phyloP scores from a whole-genome alignment of 2,329 filamentous ascomycete genomes.

The Teratosphaeria zuluensis region DNA sequence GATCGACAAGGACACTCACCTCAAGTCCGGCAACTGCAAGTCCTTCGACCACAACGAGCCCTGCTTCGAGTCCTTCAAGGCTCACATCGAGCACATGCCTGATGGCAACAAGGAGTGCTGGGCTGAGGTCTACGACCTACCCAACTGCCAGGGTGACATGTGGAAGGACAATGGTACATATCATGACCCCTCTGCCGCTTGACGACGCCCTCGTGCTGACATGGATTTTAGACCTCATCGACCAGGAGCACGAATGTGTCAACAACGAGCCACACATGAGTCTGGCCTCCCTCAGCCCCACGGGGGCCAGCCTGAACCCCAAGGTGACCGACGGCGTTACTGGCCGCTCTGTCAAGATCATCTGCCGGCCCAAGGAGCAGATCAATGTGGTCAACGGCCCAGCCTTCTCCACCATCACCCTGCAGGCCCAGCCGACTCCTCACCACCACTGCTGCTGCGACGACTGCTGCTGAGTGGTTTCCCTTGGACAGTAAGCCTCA shows the following conservation, averaged over 20 bases:
- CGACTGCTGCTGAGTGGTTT: background rate
- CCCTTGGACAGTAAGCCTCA: background rate
- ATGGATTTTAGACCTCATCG: background rate
- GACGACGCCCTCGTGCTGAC: background rate
- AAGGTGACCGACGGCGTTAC: background rate
- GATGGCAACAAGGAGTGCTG: constrained; percentile 2
- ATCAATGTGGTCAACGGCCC: background rate
- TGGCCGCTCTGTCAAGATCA: constrained; percentile 4
- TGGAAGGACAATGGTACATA: background rate
- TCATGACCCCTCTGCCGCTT: background rate
- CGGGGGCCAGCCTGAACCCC: background rate
- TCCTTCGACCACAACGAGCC: constrained; percentile 5
- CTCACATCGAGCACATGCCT: background rate
- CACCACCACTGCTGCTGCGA: background rate
- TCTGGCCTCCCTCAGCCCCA: background rate
- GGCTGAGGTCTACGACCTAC: constrained; percentile 1
- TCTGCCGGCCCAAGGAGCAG: background rate
- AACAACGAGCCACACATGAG: background rate
- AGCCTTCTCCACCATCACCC: background rate
- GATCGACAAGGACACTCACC: constrained; percentile 7
- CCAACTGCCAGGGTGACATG: constrained; percentile 2
- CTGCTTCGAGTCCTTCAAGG: constrained; percentile 5
- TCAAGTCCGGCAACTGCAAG: constrained; percentile 6
- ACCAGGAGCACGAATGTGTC: background rate
- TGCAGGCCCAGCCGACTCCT: background rate